These are phyloP conservation scores for Raffaelea arxii DNA, from an alignment of 2,329 filamentous ascomycete species.

Conservation along the genomic window DNA sequence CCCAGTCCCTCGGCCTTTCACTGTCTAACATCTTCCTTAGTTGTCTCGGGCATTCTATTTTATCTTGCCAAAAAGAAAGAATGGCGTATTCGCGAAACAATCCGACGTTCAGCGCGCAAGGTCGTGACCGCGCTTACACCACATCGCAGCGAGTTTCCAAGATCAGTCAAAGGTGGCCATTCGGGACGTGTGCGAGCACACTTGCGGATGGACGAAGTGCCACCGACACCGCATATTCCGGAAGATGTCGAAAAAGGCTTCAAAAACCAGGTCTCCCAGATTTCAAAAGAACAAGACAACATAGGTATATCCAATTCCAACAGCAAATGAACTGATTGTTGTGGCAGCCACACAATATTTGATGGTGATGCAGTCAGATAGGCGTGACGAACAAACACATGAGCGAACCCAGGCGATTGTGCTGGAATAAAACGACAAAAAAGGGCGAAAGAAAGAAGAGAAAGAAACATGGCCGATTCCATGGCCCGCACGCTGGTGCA, in stretches of 20 bases:
- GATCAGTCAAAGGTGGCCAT: constrained; percentile 37
- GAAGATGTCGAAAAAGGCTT: constrained; percentile 52
- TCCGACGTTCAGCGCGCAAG: constrained; percentile 57
- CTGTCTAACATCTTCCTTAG: constrained; percentile 25
- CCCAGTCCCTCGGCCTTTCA: neutral
- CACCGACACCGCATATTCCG: constrained; percentile 46
- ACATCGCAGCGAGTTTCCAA: constrained; percentile 49
- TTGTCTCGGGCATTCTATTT: constrained; percentile 58
- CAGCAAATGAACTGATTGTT: too few relatives aligned
- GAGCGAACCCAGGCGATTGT: neutral
- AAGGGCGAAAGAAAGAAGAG: neutral
- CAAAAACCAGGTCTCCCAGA: neutral
- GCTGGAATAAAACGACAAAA: neutral
- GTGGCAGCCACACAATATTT: too few relatives aligned
- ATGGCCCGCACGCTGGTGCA: too few relatives aligned
- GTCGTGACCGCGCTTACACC: constrained; percentile 55
- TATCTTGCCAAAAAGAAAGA: constrained; percentile 76
- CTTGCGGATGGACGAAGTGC: constrained; percentile 44
- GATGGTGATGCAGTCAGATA: too few relatives aligned
- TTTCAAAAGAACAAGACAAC: neutral
- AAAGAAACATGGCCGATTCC: too few relatives aligned
- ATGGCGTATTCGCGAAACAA: constrained; percentile 66
- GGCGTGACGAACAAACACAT: neutral
- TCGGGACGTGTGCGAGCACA: constrained; percentile 34
- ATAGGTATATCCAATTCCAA: too few relatives aligned